Evolutionary conservation across 169 alveolate genomes (phyloP).

Genomic region (Theileria annulata): DNA sequence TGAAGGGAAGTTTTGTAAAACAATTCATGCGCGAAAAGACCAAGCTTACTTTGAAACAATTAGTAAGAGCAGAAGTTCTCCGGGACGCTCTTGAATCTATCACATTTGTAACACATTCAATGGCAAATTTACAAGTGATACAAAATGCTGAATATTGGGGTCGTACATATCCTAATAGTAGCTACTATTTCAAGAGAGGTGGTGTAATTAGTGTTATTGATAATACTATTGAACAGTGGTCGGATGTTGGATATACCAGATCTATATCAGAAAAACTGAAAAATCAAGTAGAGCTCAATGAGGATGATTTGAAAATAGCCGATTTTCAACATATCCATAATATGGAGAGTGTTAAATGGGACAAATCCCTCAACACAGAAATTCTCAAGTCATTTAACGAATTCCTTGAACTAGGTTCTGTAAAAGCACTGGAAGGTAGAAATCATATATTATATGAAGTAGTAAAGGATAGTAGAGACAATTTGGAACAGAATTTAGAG

Average conservation of each 20-base stretch:
- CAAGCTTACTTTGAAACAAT: slow-evolving; percentile 64
- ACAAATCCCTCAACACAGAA: slow-evolving; percentile 66
- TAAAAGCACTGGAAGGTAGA: slow-evolving; percentile 31
- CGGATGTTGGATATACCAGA: slow-evolving; percentile 62
- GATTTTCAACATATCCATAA: slow-evolving; percentile 58
- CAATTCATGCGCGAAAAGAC: slow-evolving; percentile 65
- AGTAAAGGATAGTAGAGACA: slow-evolving; percentile 71
- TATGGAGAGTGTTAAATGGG: slow-evolving; percentile 75
- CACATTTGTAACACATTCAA: slow-evolving; percentile 74
- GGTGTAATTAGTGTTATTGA: slow-evolving; percentile 53
- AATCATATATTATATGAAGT: slow-evolving; percentile 49
- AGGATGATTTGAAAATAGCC: slow-evolving; percentile 51
- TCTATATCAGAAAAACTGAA: slow-evolving; percentile 45
- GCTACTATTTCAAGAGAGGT: slow-evolving; percentile 24
- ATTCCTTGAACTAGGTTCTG: slow-evolving; percentile 69
- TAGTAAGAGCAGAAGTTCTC: slow-evolving; percentile 65
- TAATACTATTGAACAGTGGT: slow-evolving; percentile 45
- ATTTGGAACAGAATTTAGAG: slow-evolving; percentile 72
- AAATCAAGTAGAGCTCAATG: slow-evolving; percentile 50
- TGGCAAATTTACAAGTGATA: slow-evolving; percentile 69
- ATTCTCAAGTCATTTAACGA: slow-evolving; percentile 61
- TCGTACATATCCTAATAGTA: slow-evolving; percentile 14
- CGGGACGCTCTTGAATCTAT: slow-evolving; percentile 68
- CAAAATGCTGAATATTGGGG: slow-evolving; percentile 68
- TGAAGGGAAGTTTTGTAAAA: slow-evolving; percentile 66